Base-by-base conservation (phyloP, 139 green algal genomes). In the Picochlorum sp. region DNA sequence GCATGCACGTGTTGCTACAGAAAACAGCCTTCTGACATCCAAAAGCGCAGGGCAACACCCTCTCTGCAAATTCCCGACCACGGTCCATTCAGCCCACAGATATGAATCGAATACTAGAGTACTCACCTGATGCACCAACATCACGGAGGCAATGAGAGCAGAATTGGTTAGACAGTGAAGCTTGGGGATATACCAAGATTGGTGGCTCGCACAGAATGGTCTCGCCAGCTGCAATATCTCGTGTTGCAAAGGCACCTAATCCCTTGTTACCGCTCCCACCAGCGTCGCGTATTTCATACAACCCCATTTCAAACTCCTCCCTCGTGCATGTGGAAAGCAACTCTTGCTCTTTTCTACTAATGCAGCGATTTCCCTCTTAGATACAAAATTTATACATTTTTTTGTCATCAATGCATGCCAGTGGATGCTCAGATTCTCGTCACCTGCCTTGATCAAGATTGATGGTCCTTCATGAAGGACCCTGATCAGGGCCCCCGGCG, bases 181-280 rank as follows among this genome's bases (percentile, higher is more conserved):
- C 49, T 45, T 77, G 71, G 18, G 71, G 71, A 21, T 69, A 77
- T 1, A 77, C 50, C 20, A 77, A 23, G 14, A 73, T 21, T 5
- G 71, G 71, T 15, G 47, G 2, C 11, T 69, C 71, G 0, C 14
- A 30, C 46, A 77, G 18, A 34, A 77, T 68, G 2, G 67, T 61
- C 44, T 69, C 64, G 44, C 71, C 71, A 26, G 24, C 32, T 37
- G 23, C n/a, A 50, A 70, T 44, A 10, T 49, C 18, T 20, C 24
- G 46, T 16, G 10, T 18, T 6, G 64, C 50, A 18, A 70, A 20
- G 20, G 30, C 3, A 34, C 64, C 64, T 30, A 49, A n/a, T 20
- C 64, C 64, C 49, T 20, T 47, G 20, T 51, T 32, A 59, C 11
- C 51, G 9, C 26, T 34, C 47, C 34, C 34, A 41, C 34, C 34